A percentile compares a stretch with the other conserved stretches of the same genome.
phyloP scores from a whole-genome alignment of 306 rosid species.

The Dalbergia cultrata region DNA sequence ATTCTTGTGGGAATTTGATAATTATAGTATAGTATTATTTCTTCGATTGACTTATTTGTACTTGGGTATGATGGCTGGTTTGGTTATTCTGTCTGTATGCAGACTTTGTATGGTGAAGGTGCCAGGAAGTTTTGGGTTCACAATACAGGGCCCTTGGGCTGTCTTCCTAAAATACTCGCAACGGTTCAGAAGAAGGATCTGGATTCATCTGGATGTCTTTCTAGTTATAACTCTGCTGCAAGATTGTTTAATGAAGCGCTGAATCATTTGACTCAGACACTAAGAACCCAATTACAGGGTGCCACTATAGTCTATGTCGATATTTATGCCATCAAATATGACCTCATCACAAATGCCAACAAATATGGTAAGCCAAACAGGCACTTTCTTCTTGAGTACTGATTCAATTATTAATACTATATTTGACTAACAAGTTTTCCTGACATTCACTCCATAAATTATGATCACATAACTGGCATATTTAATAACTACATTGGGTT shows the following conservation, averaged over 20 bases:
- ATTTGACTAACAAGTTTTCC: constrained; percentile 2
- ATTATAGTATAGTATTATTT: constrained; percentile 3
- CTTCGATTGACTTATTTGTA: constrained; percentile 20
- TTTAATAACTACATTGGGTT: not conserved
- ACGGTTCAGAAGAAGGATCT: constrained; percentile 56
- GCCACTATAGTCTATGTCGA: constrained; percentile 80
- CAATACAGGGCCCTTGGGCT: constrained; percentile 94
- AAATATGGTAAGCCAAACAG: constrained; percentile 64
- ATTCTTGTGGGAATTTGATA: constrained; percentile 18
- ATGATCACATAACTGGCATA: constrained; percentile 9
- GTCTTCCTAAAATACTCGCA: constrained; percentile 85
- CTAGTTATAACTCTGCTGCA: constrained; percentile 77
- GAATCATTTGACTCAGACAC: constrained; percentile 51
- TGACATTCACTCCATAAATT: not conserved
- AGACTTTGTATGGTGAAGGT: constrained; percentile 77
- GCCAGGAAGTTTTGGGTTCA: constrained; percentile 97
- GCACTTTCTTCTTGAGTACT: constrained; percentile 32
- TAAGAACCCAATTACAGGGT: constrained; percentile 68
- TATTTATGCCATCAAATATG: constrained; percentile 75
- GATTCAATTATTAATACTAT: not conserved
- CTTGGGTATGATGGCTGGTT: constrained; percentile 28
- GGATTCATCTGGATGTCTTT: constrained; percentile 79
- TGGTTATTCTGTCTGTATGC: constrained; percentile 36
- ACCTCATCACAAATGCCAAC: constrained; percentile 76
- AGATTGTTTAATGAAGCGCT: constrained; percentile 75